Base-by-base conservation (phyloP, 768 basidiomycete genomes). In the Sporobolomyces phaffii region DNA sequence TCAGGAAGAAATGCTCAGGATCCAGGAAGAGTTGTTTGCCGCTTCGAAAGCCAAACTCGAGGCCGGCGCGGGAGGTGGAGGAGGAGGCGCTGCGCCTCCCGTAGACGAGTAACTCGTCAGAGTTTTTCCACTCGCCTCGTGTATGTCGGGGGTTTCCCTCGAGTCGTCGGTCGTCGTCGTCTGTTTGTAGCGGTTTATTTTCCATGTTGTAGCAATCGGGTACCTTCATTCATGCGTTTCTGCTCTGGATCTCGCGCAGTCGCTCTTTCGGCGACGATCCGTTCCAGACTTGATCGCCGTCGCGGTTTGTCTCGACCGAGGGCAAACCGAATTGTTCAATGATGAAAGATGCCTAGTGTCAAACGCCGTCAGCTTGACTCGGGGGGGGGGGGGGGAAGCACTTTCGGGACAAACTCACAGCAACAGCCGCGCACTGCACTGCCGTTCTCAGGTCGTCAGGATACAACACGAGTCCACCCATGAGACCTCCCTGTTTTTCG, bases 1-100 rank as follows among this genome's bases (percentile, higher is more conserved):
- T 11, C 86, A 91, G 74, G 94, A 91, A 76, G 91, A 99, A 75
- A 83, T 97, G 33, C 79, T 87, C 40, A 86, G 84, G 64, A 84
- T 87, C 76, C 96, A 99, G 78, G 89, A 97, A 76, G 84, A 85
- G 70, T 81, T 99, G 29, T 98, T 99, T 74, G 93, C 92, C n/a
- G 86, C 86, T 49, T 90, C 89, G 77, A 84, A 89, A 72, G 80
- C 79, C 0, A 60, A 77, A 40, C 77, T 77, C 44, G 80, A 79
- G 34, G 77, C 77, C 9, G 68, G 68, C 72, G 73, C 0, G 44
- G 48, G 44, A 34, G 53, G n/a, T n/a, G n/a, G 54, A 10, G 28
- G 52, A 24, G 52, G 52, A 8, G 52, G 31, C 17, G 6, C 54
- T 22, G 56, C 41, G 14, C 41, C 56, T 33, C 5, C 56, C 3